Percentiles rank a stretch among this genome's conserved stretches.
These are phyloP conservation scores for Rhizopogon roseolus DNA, from an alignment of 768 basidiomycete genomes.

Conservation along the genomic window DNA sequence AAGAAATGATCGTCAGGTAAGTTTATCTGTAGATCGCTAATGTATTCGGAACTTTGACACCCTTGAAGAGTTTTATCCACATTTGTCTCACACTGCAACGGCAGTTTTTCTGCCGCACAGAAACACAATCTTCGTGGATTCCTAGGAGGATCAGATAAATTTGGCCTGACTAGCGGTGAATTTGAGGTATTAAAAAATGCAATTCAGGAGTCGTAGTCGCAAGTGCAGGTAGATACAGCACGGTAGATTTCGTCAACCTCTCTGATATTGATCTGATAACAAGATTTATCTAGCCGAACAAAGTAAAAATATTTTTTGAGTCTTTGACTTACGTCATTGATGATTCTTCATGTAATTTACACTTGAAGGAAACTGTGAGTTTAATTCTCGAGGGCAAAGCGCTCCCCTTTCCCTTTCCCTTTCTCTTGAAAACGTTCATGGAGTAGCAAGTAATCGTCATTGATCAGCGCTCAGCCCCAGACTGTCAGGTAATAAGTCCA, in stretches of 20 bases:
- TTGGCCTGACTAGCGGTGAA: constrained; percentile 25
- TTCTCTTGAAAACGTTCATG: background rate
- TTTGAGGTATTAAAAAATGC: constrained; percentile 15
- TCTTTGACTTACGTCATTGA: constrained; percentile 16
- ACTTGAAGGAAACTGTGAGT: background rate
- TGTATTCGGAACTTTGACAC: constrained; percentile 1
- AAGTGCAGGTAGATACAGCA: no score
- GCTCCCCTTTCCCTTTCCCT: background rate
- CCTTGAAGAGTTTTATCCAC: constrained; percentile 44
- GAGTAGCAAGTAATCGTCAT: background rate
- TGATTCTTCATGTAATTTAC: constrained; percentile 16
- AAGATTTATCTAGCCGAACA: constrained; percentile 21
- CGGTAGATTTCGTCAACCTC: background rate
- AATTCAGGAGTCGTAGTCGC: background rate
- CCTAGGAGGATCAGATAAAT: constrained; percentile 20
- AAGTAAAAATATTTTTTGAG: no score
- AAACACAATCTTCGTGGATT: constrained; percentile 23
- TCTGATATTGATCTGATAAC: constrained; percentile 3
- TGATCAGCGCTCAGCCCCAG: background rate
- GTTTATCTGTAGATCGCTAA: constrained; percentile 7
- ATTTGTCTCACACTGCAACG: constrained; percentile 39
- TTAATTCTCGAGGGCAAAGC: background rate
- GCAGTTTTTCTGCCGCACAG: constrained; percentile 25
- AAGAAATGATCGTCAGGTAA: constrained; percentile 59
- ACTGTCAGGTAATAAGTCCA: background rate